These are phyloP conservation scores for Dovyalis caffra DNA, from an alignment of 345 rosid genomes.

Conservation along the genomic window DNA sequence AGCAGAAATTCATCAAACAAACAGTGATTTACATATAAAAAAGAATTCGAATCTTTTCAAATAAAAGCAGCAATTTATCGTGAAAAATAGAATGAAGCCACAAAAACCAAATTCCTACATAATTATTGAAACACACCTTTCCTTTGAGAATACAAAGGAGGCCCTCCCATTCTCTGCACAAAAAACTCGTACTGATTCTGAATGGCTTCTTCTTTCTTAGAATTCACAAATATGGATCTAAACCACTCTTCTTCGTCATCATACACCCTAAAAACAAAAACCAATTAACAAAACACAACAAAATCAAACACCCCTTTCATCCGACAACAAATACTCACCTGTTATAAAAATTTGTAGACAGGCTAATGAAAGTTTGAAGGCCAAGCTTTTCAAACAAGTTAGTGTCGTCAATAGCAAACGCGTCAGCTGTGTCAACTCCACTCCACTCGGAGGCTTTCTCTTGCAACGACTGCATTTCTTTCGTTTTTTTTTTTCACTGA, in stretches of 20 bases:
- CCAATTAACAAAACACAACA: not conserved
- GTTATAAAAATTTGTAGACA: conserved; percentile 88
- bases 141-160: conserved; percentile 78
- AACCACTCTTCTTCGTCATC: conserved; percentile 93
- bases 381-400: conserved; percentile 76
- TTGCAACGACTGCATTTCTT: conserved; percentile 71
- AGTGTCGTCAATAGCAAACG: conserved; percentile 73
- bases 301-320: not conserved
- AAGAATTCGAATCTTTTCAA: too few relatives aligned
- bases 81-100: not conserved
- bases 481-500: not conserved
- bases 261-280: conserved; percentile 51
- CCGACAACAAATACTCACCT: conserved; percentile 36
- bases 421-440: conserved; percentile 69
- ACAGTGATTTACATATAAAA: not conserved
- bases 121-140: conserved; percentile 40
- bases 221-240: conserved; percentile 61
- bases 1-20: not conserved
- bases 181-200: conserved; percentile 92
- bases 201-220: conserved; percentile 84
- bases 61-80: not conserved
- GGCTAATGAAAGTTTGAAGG: conserved; percentile 73
- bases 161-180: conserved; percentile 95
- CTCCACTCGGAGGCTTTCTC: conserved; percentile 85
- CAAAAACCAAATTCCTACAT: not conserved